Evolutionary conservation across 306 rosid genomes (phyloP).

Genomic region (Astragalus glycyphyllos): DNA sequence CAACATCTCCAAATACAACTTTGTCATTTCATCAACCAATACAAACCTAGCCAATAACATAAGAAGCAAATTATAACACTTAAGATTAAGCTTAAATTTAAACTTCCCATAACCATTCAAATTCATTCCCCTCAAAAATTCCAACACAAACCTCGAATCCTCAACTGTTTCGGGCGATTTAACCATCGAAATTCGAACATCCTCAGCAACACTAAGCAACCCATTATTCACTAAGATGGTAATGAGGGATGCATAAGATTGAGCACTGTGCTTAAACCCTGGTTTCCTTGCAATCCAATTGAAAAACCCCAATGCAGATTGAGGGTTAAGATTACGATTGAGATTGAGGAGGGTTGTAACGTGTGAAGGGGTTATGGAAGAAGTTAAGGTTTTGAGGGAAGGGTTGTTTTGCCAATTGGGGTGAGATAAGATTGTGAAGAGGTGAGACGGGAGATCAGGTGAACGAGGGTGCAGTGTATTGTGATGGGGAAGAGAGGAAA

Average conservation of each 20-base stretch:
- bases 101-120: constrained; percentile 28
- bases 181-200: constrained; percentile 58
- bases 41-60: constrained; percentile 56
- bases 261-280: not conserved
- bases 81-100: constrained; percentile 58
- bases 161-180: constrained; percentile 49
- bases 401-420: constrained; percentile 74
- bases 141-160: constrained; percentile 54
- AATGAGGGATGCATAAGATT: constrained; percentile 53
- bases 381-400: constrained; percentile 51
- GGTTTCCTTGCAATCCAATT: not conserved
- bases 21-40: constrained; percentile 60
- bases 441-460: constrained; percentile 53
- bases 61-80: constrained; percentile 61
- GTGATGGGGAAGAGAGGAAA: constrained; percentile 48
- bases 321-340: not conserved
- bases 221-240: constrained; percentile 56
- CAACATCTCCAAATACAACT: constrained; percentile 61
- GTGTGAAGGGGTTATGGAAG: constrained; percentile 58
- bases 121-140: constrained; percentile 49
- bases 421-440: constrained; percentile 53
- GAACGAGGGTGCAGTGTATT: constrained; percentile 25
- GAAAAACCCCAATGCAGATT: not conserved
- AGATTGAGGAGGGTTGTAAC: constrained; percentile 52
- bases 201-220: constrained; percentile 48